Base-by-base conservation (phyloP, 148 eudicot genomes). In the Rhododendron ovatum region DNA sequence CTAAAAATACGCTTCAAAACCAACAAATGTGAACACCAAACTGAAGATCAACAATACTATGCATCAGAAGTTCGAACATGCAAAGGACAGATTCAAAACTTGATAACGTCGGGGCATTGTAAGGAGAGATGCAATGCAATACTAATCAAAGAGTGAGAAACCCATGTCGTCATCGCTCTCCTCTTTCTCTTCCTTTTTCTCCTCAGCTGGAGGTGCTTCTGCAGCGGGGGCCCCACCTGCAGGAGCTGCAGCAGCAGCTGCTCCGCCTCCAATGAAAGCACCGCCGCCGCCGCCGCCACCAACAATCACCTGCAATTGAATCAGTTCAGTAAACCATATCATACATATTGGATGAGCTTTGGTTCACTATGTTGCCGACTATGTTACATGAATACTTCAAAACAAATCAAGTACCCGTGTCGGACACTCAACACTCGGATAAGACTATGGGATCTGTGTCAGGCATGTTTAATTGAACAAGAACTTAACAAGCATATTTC, bases 121-220 rank as follows among this genome's bases (percentile, higher is more conserved):
- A 24, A 63, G 3, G 22, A 79, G 75, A 33, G 33, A 12, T 43
- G 73, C 15, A 50, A 50, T 76, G 71, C 15, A 51, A 51, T 76
- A 82, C 94, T 92, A 94, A 87, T 93, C 98, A 37, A 95, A 95
- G 84, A 95, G 98, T 8, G 93, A 91, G 92, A 95, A 92, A 83
- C 98, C 95, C 93, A 95, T 86, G 80, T 95, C 98, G 12, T 94
- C 98, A 15, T 94, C 95, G 51, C 94, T 90, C 85, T 89, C 93
- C 80, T 95, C 97, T 82, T 95, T 93, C 92, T 94, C 90, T 87
- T 94, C 95, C 86, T 89, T 83, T 88, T 95, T 92, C 91, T 94
- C 93, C 90, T 93, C 96, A 63, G 94, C 94, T 47, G 91, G 88
- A 18, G 95, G 90, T 65, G 94, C 95, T 83, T 90, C 96, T 20